phyloP scores from a whole-genome alignment of 2,329 filamentous ascomycete species.

The Pseudogymnoascus sp. region DNA sequence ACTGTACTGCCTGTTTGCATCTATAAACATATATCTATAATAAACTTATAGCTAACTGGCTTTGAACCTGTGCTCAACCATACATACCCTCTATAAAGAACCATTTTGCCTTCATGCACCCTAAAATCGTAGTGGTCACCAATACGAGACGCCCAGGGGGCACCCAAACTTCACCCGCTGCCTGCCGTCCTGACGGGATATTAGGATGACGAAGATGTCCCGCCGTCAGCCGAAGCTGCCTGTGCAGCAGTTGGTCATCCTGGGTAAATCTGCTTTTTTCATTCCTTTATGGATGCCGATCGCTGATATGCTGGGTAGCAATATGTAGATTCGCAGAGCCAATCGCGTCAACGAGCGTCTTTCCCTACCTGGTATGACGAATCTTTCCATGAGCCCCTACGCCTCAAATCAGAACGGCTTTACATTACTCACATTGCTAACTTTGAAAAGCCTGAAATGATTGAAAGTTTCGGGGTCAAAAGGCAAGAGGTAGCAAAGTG shows the following conservation, averaged over 20 bases:
- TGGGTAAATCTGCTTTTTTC: conserved; percentile 49
- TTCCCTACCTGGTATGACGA: conserved; percentile 35
- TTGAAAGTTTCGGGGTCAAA: conserved; percentile 65
- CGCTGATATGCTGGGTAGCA: conserved; percentile 38
- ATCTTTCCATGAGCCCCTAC: background rate
- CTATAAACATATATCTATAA: conserved; percentile 4
- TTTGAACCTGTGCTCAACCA: background rate
- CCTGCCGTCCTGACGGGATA: background rate
- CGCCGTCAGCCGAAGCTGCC: conserved; percentile 55
- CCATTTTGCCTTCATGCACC: conserved; percentile 4
- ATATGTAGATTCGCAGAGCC: conserved; percentile 74
- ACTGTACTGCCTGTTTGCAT: conserved; percentile 2
- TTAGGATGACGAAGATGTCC: conserved; percentile 19
- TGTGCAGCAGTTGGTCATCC: conserved; percentile 65
- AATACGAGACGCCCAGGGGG: conserved; percentile 2
- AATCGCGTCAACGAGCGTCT: conserved; percentile 50
- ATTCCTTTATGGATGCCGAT: background rate
- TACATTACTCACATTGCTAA: background rate
- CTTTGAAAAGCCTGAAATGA: conserved; percentile 62
- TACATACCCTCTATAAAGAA: background rate
- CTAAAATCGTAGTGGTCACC: background rate
- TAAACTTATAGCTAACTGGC: background rate
- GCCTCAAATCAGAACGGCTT: background rate
- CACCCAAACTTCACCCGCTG: background rate
- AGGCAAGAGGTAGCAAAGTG: conserved; percentile 68